Evolutionary conservation across 306 rosid genomes (phyloP).

Genomic region (Mimosa bimucronata): DNA sequence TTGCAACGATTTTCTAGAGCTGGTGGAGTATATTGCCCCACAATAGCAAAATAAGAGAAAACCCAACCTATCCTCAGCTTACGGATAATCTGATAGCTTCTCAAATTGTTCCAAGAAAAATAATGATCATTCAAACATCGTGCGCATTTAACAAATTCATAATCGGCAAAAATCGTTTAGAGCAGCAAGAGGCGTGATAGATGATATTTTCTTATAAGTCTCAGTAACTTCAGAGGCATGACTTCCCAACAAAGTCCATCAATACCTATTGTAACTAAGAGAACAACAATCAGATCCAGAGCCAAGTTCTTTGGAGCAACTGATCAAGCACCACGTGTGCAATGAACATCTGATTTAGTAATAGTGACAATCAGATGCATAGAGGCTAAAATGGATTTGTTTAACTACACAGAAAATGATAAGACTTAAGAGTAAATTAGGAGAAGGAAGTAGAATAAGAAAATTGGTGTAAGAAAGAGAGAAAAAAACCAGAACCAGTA

Average conservation of each 20-base stretch:
- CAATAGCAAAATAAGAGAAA: background rate
- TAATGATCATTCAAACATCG: constrained; percentile 28
- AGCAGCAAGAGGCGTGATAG: constrained; percentile 16
- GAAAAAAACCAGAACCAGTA: too few relatives aligned
- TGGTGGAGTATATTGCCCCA: background rate
- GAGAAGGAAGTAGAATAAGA: too few relatives aligned
- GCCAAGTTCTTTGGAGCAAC: constrained; percentile 21
- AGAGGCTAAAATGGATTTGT: background rate
- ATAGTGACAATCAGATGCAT: background rate
- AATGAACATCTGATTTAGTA: constrained; percentile 13
- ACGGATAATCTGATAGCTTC: background rate
- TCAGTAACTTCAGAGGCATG: constrained; percentile 13
- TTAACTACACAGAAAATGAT: too few relatives aligned
- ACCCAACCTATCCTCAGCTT: background rate
- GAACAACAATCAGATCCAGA: constrained; percentile 16
- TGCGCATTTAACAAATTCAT: constrained; percentile 1
- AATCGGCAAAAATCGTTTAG: constrained; percentile 12
- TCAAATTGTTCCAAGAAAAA: background rate
- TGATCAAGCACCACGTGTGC: constrained; percentile 15
- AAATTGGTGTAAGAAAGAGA: too few relatives aligned
- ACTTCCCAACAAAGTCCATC: background rate
- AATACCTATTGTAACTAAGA: constrained; percentile 15
- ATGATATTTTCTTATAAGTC: background rate
- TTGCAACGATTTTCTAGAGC: background rate
- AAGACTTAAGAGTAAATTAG: too few relatives aligned